A percentile compares a stretch with the other conserved stretches of the same genome.
phyloP scores from a whole-genome alignment of 2,329 filamentous ascomycete genomes.

The Fusarium sp. region DNA sequence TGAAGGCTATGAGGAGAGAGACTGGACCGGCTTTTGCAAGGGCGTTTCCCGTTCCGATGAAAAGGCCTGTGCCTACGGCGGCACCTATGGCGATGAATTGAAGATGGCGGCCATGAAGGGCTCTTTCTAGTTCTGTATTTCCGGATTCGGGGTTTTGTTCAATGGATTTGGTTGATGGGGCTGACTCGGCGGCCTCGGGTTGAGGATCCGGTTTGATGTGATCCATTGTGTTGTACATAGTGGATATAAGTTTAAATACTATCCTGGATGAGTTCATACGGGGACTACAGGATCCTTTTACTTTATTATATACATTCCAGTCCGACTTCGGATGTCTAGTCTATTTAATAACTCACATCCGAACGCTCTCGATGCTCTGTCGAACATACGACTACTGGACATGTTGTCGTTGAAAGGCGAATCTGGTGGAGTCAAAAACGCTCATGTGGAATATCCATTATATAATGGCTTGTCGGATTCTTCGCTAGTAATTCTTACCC shows the following conservation, averaged over 20 bases:
- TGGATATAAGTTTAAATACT: neutral
- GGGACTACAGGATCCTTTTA: neutral
- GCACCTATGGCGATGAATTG: conserved; percentile 64
- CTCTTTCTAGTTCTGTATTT: conserved; percentile 62
- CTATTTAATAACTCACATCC: too few relatives aligned
- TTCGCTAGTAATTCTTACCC: neutral
- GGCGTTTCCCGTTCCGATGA: conserved; percentile 54
- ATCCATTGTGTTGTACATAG: conserved; percentile 12
- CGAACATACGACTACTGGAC: neutral
- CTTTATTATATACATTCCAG: fast-evolving
- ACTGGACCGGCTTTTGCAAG: conserved; percentile 18
- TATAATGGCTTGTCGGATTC: conserved; percentile 6
- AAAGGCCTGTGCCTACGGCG: conserved; percentile 72
- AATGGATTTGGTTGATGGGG: conserved; percentile 16
- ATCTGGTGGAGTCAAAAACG: conserved; percentile 13
- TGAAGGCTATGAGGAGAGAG: conserved; percentile 27
- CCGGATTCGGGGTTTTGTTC: conserved; percentile 54
- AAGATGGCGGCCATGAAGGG: conserved; percentile 69
- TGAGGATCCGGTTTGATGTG: conserved; percentile 5
- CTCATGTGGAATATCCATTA: conserved; percentile 4
- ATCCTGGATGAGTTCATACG: neutral
- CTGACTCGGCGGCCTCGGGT: neutral
- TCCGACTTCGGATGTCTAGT: neutral
- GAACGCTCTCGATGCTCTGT: neutral
- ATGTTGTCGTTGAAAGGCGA: conserved; percentile 30